phyloP scores from a whole-genome alignment of 306 rosid species.

The Sphenostylis stenocarpa region DNA sequence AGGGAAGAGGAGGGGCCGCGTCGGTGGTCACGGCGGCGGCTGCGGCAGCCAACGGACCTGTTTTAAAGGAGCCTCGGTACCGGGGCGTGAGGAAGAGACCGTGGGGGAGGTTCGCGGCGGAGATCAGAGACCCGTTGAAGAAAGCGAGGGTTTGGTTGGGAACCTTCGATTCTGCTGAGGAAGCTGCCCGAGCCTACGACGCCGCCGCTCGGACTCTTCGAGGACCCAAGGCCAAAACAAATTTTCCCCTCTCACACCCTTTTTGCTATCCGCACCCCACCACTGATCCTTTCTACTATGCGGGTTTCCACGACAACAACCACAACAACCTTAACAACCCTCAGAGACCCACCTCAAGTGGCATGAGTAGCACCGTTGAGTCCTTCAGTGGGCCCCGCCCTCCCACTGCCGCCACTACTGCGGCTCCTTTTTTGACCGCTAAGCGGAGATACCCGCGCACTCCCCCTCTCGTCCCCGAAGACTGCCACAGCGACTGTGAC shows the following conservation, averaged over 20 bases:
- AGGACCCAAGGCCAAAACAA: conserved; percentile 80
- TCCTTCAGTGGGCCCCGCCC: conserved; percentile 79
- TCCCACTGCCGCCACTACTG: background rate
- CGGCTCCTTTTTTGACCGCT: background rate
- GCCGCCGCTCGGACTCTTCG: conserved; percentile 71
- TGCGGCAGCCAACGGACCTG: conserved; percentile 38
- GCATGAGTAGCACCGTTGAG: conserved; percentile 79
- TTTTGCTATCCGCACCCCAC: conserved; percentile 38
- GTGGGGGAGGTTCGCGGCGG: conserved; percentile 90
- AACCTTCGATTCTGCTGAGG: conserved; percentile 82
- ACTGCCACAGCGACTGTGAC: conserved; percentile 85
- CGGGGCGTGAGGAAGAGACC: conserved; percentile 85
- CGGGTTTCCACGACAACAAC: conserved; percentile 32
- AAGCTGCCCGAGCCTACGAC: conserved; percentile 85
- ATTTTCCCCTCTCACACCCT: conserved; percentile 48
- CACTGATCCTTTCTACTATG: conserved; percentile 39
- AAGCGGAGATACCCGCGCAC: conserved; percentile 51
- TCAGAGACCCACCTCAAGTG: conserved; percentile 65
- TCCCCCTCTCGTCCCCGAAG: conserved; percentile 75
- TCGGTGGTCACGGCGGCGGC: background rate
- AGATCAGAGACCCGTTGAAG: conserved; percentile 90
- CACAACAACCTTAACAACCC: conserved; percentile 43
- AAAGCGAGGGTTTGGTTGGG: conserved; percentile 87
- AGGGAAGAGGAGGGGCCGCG: conserved; percentile 51
- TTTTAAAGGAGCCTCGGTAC: conserved; percentile 55